Base-by-base conservation (phyloP, 139 green algal species). In the Micractinium sp. region DNA sequence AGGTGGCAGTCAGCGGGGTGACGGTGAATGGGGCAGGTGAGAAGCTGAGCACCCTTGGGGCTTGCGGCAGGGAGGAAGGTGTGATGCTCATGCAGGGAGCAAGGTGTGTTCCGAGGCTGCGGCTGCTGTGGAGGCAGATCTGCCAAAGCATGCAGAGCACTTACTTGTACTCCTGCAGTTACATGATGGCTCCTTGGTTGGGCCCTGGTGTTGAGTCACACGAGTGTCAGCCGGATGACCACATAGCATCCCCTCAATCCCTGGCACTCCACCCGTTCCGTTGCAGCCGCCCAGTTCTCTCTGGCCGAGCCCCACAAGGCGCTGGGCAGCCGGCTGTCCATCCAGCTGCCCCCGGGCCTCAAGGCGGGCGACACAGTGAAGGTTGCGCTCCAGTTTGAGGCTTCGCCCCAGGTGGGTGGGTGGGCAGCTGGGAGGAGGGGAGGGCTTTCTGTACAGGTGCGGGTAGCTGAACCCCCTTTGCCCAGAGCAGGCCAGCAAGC, bases 281-380 rank as follows among this genome's bases (percentile, higher is more conserved):
- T n/a, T n/a, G 33, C 77, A 81, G 75, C 76, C 22, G 73, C 90
- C 16, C 15, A 86, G 25, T 94, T 87, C 56, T 85, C 53, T 14
- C 33, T 92, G 63, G 88, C 77, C 23, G 77, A 92, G 29, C 35
- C 67, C 0, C 91, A 94, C 76, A 81, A 88, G 53, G 91, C 88
- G 2, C 90, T 96, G 78, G 95, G 95, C 66, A 90, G 85, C 18
- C 85, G 90, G 25, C 85, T 96, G 85, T 36, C 31, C 22, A 88
- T 96, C 20, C 25, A 71, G 23, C 91, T 97, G 81, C 91, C 92
- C 14, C 3, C 75, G 14, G 85, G 76, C 9, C 83, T 94, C 14
- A 67, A 85, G 2, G 66, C n/a, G 20, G 86, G 86, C 12, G 85
- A 91, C 25, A 69, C 39, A 15, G 80, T 83, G 78, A 47, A 67